These are phyloP conservation scores for Globisporangium carolinianum DNA, from an alignment of 352 stramenopile species.

Conservation along the genomic window DNA sequence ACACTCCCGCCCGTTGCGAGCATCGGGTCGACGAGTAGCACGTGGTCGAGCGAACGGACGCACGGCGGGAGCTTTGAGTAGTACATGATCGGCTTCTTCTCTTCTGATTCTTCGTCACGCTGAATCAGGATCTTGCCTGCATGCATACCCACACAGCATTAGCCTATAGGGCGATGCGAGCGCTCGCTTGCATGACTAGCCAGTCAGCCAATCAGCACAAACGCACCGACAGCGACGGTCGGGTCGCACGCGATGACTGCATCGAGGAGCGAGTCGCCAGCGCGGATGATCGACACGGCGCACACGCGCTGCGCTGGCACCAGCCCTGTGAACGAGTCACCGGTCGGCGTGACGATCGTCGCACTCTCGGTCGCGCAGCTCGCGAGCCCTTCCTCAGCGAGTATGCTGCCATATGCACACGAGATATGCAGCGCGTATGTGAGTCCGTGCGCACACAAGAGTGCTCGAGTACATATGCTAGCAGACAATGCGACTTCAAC, in stretches of 20 bases:
- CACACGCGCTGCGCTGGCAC: constrained; percentile 69
- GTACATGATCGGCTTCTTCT: constrained; percentile 86
- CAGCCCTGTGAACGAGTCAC: constrained; percentile 46
- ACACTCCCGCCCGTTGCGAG: constrained; percentile 89
- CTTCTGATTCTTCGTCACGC: constrained; percentile 86
- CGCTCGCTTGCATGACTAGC: too few relatives aligned
- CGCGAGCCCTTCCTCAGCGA: constrained; percentile 69
- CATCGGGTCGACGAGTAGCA: constrained; percentile 97
- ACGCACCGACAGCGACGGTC: constrained; percentile 65
- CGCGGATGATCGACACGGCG: constrained; percentile 92
- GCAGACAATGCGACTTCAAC: too few relatives aligned
- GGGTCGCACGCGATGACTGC: constrained; percentile 85
- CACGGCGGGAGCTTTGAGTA: constrained; percentile 93
- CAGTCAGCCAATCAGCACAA: neutral
- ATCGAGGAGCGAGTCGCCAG: constrained; percentile 88
- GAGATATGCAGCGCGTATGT: too few relatives aligned
- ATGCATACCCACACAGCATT: neutral
- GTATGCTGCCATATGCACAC: constrained; percentile 24
- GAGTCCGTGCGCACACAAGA: too few relatives aligned
- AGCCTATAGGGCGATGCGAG: too few relatives aligned
- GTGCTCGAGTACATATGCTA: too few relatives aligned
- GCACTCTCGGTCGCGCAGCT: constrained; percentile 41
- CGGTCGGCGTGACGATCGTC: constrained; percentile 65
- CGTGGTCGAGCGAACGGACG: constrained; percentile 70
- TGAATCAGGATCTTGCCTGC: constrained; percentile 97